Conservation (phyloP, 169 alveolate genomes). For the Eimeria sp. region DNA sequence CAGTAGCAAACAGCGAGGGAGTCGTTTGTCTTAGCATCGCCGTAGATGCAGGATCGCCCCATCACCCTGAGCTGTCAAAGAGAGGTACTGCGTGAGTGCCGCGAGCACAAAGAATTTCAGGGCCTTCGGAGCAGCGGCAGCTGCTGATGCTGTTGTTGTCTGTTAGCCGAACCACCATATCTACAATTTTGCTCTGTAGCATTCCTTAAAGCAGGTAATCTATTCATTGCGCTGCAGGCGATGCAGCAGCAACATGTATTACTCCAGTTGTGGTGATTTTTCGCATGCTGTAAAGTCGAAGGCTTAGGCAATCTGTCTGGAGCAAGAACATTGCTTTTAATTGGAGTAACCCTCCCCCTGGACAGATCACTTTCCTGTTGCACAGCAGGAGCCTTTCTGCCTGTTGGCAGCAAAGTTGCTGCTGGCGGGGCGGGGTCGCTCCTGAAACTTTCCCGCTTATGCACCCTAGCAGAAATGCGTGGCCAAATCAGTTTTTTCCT, state of each 20-base stretch:
- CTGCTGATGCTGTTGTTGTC: neutral
- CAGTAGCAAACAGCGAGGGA: neutral
- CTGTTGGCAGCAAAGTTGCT: neutral
- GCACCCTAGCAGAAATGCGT: neutral
- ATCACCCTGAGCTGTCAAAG: neutral
- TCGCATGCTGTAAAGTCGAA: neutral
- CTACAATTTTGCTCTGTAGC: neutral
- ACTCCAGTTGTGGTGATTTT: neutral
- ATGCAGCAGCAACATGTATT: neutral
- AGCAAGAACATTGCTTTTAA: neutral
- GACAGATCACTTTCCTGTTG: too few relatives aligned
- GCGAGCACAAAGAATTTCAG: neutral
- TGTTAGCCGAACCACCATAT: neutral
- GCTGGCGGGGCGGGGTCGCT: neutral
- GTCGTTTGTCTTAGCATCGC: neutral
- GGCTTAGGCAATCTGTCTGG: neutral
- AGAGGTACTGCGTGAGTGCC: neutral
- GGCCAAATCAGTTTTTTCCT: neutral
- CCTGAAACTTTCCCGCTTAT: neutral
- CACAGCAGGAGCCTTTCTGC: neutral
- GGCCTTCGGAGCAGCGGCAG: neutral
- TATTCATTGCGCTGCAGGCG: neutral
- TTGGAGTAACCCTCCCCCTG: neutral
- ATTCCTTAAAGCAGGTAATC: neutral
- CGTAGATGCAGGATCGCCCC: neutral